phyloP scores from a whole-genome alignment of 139 green algal species.

The Diplosphaera chodatii region DNA sequence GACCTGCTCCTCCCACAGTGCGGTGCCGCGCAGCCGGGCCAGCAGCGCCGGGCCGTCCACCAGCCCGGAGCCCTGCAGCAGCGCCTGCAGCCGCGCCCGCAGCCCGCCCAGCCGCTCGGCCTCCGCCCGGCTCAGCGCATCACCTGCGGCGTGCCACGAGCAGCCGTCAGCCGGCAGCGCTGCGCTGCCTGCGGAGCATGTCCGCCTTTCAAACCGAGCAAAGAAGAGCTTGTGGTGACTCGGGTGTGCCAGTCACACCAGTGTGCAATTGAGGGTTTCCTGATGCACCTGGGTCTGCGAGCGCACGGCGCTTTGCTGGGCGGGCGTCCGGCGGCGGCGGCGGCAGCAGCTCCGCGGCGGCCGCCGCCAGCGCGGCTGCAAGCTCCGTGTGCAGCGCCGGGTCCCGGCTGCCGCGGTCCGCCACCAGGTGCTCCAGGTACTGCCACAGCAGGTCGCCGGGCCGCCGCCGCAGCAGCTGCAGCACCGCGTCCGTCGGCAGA shows the following conservation, averaged over 20 bases:
- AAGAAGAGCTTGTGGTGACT: no score
- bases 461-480: slow-evolving; percentile 26
- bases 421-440: slow-evolving; percentile 61
- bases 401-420: slow-evolving; percentile 9
- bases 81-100: slow-evolving; percentile 37
- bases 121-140: background rate
- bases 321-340: no score
- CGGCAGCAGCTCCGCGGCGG: slow-evolving; percentile 3
- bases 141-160: no score
- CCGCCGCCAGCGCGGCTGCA: slow-evolving; percentile 29
- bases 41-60: slow-evolving; percentile 41
- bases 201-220: no score
- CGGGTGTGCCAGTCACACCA: background rate
- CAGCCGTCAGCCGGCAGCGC: no score
- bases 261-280: background rate
- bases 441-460: slow-evolving; percentile 40
- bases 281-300: background rate
- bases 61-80: slow-evolving; percentile 40
- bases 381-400: slow-evolving; percentile 58
- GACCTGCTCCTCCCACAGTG: slow-evolving; percentile 51
- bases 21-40: slow-evolving; percentile 6
- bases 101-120: slow-evolving; percentile 18
- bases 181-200: no score
- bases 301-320: background rate
- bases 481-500: slow-evolving; percentile 8